Evolutionary conservation across 2,329 filamentous ascomycete genomes (phyloP).

Genomic region (Pseudocercospora eumusae): DNA sequence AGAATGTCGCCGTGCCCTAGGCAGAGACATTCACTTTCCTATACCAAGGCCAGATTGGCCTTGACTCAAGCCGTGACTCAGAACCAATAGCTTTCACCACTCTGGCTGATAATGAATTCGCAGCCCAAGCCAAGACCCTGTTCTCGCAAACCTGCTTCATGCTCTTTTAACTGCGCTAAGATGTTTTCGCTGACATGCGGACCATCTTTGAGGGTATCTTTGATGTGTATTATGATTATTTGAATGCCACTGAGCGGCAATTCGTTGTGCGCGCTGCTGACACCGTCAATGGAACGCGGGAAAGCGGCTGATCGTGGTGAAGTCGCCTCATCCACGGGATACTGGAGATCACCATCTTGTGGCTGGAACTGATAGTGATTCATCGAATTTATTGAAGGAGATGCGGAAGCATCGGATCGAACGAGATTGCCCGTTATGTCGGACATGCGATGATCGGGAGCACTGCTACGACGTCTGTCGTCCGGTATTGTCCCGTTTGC

Average conservation of each 20-base stretch:
- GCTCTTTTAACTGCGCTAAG: constrained; percentile 64
- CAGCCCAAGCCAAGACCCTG: constrained; percentile 69
- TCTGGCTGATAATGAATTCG: constrained; percentile 71
- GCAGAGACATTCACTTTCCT: too few relatives aligned
- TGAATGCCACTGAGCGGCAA: constrained; percentile 69
- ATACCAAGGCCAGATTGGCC: background rate
- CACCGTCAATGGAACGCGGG: constrained; percentile 9
- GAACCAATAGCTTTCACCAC: constrained; percentile 61
- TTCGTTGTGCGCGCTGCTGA: constrained; percentile 13
- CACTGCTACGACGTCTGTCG: constrained; percentile 25
- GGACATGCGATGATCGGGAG: constrained; percentile 18
- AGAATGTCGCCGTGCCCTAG: too few relatives aligned
- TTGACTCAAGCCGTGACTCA: constrained; percentile 29
- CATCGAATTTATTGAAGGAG: constrained; percentile 22
- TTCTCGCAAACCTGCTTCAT: constrained; percentile 54
- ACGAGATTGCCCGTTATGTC: background rate
- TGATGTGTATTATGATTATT: constrained; percentile 90
- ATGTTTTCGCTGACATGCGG: constrained; percentile 66
- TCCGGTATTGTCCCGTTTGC: constrained; percentile 28
- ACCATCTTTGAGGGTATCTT: constrained; percentile 73
- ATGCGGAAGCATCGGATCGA: constrained; percentile 15
- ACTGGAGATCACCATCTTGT: background rate
- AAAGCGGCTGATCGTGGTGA: constrained; percentile 29
- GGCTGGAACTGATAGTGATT: constrained; percentile 25
- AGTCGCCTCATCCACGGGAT: constrained; percentile 4